A percentile compares a stretch with the other conserved stretches of the same genome.
These are phyloP conservation scores for Debaryomyces sp. DNA, from an alignment of 1,139 yeast species.

Conservation along the genomic window DNA sequence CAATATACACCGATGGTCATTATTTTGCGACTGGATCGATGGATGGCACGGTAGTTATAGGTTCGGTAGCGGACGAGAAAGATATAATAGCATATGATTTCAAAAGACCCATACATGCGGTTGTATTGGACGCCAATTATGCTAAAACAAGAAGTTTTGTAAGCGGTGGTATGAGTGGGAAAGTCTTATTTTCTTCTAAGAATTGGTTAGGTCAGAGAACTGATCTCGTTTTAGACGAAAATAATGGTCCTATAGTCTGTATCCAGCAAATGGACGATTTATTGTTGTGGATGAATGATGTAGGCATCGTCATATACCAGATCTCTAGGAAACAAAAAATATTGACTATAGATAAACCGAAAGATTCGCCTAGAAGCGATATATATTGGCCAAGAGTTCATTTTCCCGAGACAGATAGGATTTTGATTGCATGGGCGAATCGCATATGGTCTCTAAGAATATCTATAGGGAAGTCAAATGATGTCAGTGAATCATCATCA, in stretches of 20 bases:
- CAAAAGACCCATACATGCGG: slow-evolving; percentile 86
- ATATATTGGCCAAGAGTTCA: slow-evolving; percentile 81
- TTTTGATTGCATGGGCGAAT: slow-evolving; percentile 83
- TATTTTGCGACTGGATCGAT: slow-evolving; percentile 86
- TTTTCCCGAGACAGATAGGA: slow-evolving; percentile 66
- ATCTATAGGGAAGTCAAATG: slow-evolving; percentile 25
- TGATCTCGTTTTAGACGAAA: slow-evolving; percentile 64
- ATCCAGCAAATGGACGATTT: slow-evolving; percentile 63
- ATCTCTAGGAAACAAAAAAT: slow-evolving; percentile 48
- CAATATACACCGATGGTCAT: slow-evolving; percentile 70
- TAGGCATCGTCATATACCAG: slow-evolving; percentile 69
- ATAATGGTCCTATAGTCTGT: slow-evolving; percentile 73
- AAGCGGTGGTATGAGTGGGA: slow-evolving; percentile 92
- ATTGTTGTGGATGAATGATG: slow-evolving; percentile 83
- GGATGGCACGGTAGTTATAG: slow-evolving; percentile 90
- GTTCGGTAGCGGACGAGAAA: slow-evolving; percentile 61
- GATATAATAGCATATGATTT: slow-evolving; percentile 80
- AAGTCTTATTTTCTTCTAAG: slow-evolving; percentile 69
- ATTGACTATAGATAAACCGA: slow-evolving; percentile 58
- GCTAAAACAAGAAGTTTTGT: slow-evolving; percentile 62
- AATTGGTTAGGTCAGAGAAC: slow-evolving; percentile 86
- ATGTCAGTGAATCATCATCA: slow-evolving; percentile 17
- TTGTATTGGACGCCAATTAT: slow-evolving; percentile 76
- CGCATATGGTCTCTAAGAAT: slow-evolving; percentile 74
- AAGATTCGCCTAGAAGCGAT: slow-evolving; percentile 70